These are phyloP conservation scores for Lactarius pseudohatsudake DNA, from an alignment of 768 basidiomycete genomes.

Conservation along the genomic window DNA sequence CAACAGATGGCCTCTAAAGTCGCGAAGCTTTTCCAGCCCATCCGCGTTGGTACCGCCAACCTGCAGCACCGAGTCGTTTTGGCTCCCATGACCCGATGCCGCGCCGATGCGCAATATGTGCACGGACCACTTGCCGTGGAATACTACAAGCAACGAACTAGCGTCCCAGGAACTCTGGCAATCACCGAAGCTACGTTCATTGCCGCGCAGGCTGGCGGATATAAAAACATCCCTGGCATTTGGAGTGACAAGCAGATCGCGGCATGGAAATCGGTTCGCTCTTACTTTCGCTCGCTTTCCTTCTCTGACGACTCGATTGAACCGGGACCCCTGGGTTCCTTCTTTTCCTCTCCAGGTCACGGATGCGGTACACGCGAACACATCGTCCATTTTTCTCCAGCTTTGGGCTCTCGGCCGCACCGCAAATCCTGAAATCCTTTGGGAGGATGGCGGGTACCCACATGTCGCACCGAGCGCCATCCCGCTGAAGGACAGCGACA, in stretches of 20 bases:
- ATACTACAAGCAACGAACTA: slow-evolving; percentile 51
- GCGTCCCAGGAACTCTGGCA: slow-evolving; percentile 50
- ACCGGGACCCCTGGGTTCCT: background rate
- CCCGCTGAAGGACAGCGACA: background rate
- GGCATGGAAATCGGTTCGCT: slow-evolving; percentile 48
- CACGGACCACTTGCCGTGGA: slow-evolving; percentile 38
- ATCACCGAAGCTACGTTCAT: slow-evolving; percentile 60
- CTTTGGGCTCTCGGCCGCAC: slow-evolving; percentile 43
- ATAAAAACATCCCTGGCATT: slow-evolving; percentile 56
- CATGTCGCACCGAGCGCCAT: background rate
- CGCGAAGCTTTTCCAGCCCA: slow-evolving; percentile 45
- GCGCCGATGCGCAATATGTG: slow-evolving; percentile 40
- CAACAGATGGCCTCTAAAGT: background rate
- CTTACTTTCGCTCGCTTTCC: background rate
- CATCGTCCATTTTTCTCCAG: slow-evolving; percentile 39
- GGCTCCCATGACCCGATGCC: slow-evolving; percentile 48
- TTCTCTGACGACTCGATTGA: background rate
- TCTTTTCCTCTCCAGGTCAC: background rate
- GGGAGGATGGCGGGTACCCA: background rate
- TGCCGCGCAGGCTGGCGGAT: slow-evolving; percentile 50
- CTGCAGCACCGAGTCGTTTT: slow-evolving; percentile 54
- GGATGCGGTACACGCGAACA: slow-evolving; percentile 38
- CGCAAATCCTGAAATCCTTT: slow-evolving; percentile 6
- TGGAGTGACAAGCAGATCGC: slow-evolving; percentile 57
- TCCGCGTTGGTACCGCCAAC: slow-evolving; percentile 41